These are phyloP conservation scores for Ambrosia artemisiifolia DNA, from an alignment of 129 eudicot genomes.

Conservation along the genomic window DNA sequence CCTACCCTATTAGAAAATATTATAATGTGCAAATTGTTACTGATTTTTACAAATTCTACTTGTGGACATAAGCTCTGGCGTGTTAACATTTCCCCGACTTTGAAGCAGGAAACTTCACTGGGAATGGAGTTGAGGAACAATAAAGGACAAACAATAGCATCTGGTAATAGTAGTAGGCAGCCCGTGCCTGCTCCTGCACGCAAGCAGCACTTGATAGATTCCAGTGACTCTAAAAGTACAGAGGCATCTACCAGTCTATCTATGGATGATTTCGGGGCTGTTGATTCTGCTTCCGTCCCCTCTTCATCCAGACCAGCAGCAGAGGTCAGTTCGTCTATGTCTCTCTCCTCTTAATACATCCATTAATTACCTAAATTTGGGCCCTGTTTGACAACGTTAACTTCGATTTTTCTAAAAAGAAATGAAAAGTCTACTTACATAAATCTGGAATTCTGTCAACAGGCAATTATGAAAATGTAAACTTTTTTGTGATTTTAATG, in stretches of 20 bases:
- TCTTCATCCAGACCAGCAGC: constrained; percentile 60
- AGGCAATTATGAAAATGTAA: too few species aligned
- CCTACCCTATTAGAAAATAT: not conserved
- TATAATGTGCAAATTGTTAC: not conserved
- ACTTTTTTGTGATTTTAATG: not conserved
- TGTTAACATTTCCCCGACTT: not conserved
- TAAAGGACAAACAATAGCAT: constrained; percentile 55
- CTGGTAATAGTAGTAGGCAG: constrained; percentile 55
- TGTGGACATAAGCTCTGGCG: not conserved
- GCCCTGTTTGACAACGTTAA: not conserved
- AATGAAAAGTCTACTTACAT: not conserved
- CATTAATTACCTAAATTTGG: not conserved
- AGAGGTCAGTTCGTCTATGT: constrained; percentile 41
- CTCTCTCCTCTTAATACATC: not conserved
- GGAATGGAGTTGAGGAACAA: constrained; percentile 56
- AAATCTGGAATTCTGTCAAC: not conserved
- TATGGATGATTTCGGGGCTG: constrained; percentile 49
- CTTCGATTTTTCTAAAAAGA: too few species aligned
- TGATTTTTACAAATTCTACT: not conserved
- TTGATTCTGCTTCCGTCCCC: constrained; percentile 56
- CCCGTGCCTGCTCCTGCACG: constrained; percentile 46
- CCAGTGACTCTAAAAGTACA: constrained; percentile 64
- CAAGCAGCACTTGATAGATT: constrained; percentile 65
- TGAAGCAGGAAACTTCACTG: constrained; percentile 49
- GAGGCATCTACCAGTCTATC: constrained; percentile 65